Base-by-base conservation (phyloP, 306 rosid species). In the Medicago ruthenica region DNA sequence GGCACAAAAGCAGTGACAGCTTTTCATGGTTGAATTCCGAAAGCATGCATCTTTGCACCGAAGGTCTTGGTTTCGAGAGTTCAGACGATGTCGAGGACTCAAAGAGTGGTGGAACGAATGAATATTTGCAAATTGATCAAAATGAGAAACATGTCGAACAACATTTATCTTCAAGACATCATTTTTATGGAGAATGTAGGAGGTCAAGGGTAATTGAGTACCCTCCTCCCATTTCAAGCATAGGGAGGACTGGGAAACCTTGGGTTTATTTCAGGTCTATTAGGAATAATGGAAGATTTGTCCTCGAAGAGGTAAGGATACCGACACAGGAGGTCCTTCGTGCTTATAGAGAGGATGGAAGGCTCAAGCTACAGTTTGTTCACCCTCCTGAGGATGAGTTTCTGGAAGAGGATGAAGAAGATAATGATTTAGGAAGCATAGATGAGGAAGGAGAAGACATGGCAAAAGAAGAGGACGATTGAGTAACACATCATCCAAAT, bases 211-310 rank as follows among this genome's bases (percentile, higher is more conserved):
- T 70, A 3, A 64, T 11, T 66, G 77, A 74, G 68, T 93, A 86
- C 77, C 98, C 98, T 80, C 98, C 98, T n/a, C 98, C 98, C 0
- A 91, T 94, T 76, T 89, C 97, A 50, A 42, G 91, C 81, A 89
- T 94, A 76, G 87, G 97, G 50, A 85, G 84, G 71, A 87, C 47
- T 14, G 96, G 98, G 20, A 91, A 87, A 86, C 97, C 98, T 74
- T 80, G 87, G 86, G 91, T 91, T 67, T 86, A 76, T 66, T 91
- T 89, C 70, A 90, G 71, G 81, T 89, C 97, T 14, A 89, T 83
- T 24, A 88, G 98, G 50, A 70, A 84, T 17, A 74, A 92, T 67
- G 98, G 98, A 3, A 89, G 98, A 76, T 91, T 94, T 85, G 92
- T 94, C 50, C 83, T 94, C 70, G 83, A 87, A 72, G 94, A 89